Evolutionary conservation across 2,329 filamentous ascomycete species (phyloP).

Genomic region (Fusarium anguioides): DNA sequence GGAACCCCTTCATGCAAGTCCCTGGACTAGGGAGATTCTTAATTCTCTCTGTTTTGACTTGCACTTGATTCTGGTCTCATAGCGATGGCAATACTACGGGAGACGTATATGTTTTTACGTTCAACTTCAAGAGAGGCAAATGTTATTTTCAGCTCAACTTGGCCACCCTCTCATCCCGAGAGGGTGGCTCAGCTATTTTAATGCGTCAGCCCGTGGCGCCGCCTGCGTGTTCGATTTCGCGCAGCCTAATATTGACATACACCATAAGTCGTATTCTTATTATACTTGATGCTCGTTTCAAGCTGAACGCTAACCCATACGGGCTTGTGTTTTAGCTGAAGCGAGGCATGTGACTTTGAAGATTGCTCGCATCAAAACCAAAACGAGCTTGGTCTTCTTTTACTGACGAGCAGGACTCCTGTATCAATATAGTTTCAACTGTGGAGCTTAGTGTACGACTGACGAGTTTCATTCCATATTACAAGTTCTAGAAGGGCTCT

Average conservation of each 20-base stretch:
- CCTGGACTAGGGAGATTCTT: conserved; percentile 28
- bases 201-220: conserved; percentile 44
- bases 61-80: not conserved
- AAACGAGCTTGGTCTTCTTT: conserved; percentile 7
- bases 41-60: not conserved
- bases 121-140: not conserved
- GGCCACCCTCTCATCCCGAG: not conserved
- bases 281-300: not conserved
- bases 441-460: conserved; percentile 2
- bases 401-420: conserved; percentile 1
- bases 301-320: not conserved
- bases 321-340: conserved; percentile 1
- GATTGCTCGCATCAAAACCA: not conserved
- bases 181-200: conserved; percentile 41
- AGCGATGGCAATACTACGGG: not conserved
- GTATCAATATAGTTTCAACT: conserved; percentile 31
- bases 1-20: conserved; percentile 29
- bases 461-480: not conserved
- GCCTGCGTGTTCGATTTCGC: conserved; percentile 30
- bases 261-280: conserved; percentile 11
- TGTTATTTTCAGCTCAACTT: not conserved
- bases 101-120: not conserved
- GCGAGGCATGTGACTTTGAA: conserved; percentile 2
- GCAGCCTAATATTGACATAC: not conserved
- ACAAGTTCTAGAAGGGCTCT: conserved; percentile 20